phyloP scores from a whole-genome alignment of 495 filamentous ascomycete species.

The Pseudotulostoma volvatum region DNA sequence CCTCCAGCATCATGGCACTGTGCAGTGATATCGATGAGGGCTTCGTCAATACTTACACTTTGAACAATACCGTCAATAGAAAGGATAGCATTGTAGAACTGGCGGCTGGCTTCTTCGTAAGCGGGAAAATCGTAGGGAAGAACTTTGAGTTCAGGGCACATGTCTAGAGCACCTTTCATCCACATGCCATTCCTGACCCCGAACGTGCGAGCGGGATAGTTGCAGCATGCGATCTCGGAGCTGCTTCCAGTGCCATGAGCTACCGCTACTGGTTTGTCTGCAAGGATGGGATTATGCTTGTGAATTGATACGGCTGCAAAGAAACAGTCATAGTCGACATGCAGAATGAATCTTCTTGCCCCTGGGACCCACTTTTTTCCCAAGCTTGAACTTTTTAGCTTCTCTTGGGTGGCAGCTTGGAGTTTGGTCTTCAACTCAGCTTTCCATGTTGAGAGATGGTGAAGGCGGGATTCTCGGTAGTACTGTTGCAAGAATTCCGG shows the following conservation, averaged over 20 bases:
- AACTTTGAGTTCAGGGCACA: slow-evolving; percentile 72
- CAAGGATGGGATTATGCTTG: slow-evolving; percentile 53
- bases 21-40: slow-evolving; percentile 59
- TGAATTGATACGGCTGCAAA: slow-evolving; percentile 83
- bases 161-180: slow-evolving; percentile 77
- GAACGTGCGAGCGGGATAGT: slow-evolving; percentile 72
- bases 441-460: slow-evolving; percentile 94
- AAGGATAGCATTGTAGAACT: slow-evolving; percentile 77
- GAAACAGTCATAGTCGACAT: slow-evolving; percentile 96
- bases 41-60: slow-evolving; percentile 94
- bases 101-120: slow-evolving; percentile 80
- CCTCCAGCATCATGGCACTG: slow-evolving; percentile 49
- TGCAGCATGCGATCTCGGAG: slow-evolving; percentile 93
- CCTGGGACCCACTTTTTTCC: slow-evolving; percentile 36
- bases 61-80: slow-evolving; percentile 67
- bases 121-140: slow-evolving; percentile 85
- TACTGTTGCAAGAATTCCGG: slow-evolving; percentile 87
- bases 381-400: slow-evolving; percentile 35
- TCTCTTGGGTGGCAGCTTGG: slow-evolving; percentile 58
- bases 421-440: slow-evolving; percentile 77
- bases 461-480: slow-evolving; percentile 82
- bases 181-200: slow-evolving; percentile 97
- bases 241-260: slow-evolving; percentile 73
- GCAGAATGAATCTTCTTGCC: slow-evolving; percentile 68
- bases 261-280: slow-evolving; percentile 72